These are phyloP conservation scores for Penicillium coprophilum DNA, from an alignment of 495 filamentous ascomycete genomes.

Conservation along the genomic window DNA sequence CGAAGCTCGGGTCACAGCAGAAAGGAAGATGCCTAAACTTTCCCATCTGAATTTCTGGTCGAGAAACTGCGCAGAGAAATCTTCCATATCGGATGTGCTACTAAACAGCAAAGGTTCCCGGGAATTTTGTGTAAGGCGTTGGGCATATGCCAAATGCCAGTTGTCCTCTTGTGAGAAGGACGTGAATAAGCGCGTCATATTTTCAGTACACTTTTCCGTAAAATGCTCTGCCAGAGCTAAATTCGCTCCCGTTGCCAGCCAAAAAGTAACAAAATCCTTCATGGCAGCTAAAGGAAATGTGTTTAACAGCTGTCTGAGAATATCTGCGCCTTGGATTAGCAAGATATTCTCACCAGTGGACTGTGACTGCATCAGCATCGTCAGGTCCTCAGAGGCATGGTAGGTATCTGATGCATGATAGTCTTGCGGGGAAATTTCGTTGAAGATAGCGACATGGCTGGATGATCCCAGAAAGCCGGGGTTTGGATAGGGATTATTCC, in stretches of 20 bases:
- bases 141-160: conserved; percentile 34
- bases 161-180: conserved; percentile 25
- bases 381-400: conserved; percentile 1
- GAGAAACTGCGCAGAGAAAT: conserved; percentile 37
- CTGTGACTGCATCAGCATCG: conserved; percentile 14
- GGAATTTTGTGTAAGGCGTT: conserved; percentile 36
- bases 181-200: conserved; percentile 27
- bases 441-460: conserved; percentile 44
- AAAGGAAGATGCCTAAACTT: conserved; percentile 41
- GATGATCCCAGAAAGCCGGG: conserved; percentile 45
- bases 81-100: conserved; percentile 18
- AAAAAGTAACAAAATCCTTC: conserved; percentile 34
- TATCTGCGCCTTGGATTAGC: conserved; percentile 29
- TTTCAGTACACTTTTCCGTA: conserved; percentile 30
- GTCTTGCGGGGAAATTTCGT: conserved; percentile 35
- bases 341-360: conserved; percentile 26
- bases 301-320: conserved; percentile 26
- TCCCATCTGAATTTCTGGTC: conserved; percentile 43
- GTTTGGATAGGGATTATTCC: conserved; percentile 41
- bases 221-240: conserved; percentile 37
- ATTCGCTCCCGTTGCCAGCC: conserved; percentile 37
- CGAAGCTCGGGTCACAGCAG: conserved; percentile 38
- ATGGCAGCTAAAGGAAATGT: conserved; percentile 26
- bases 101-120: conserved; percentile 30
- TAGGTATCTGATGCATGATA: conserved; percentile 12